Percentiles rank a stretch among this genome's conserved stretches.
Evolutionary conservation across 2,329 filamentous ascomycete genomes (phyloP).

Genomic region (Beauveria asiatica): DNA sequence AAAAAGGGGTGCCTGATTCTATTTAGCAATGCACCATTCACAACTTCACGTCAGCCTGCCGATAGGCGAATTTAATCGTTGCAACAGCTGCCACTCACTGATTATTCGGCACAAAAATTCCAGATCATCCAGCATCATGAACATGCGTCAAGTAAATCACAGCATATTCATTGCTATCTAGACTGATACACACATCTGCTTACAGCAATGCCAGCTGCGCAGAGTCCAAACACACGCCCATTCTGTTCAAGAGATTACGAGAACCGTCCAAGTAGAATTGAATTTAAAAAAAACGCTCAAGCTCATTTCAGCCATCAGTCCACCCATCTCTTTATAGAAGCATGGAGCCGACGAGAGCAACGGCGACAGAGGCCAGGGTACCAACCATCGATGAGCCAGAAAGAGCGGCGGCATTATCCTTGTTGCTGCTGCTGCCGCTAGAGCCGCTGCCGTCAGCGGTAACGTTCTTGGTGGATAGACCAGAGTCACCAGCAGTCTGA

Average conservation of each 20-base stretch:
- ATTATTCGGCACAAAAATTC: too few species aligned
- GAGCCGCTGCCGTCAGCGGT: constrained; percentile 25
- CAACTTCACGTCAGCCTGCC: not conserved
- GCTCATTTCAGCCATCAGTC: not conserved
- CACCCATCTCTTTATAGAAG: not conserved
- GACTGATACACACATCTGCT: constrained; percentile 9
- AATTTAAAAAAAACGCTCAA: not conserved
- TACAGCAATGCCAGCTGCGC: not conserved
- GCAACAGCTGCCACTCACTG: too few species aligned
- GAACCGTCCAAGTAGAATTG: constrained; percentile 3
- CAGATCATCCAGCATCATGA: too few species aligned
- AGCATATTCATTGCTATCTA: constrained; percentile 9
- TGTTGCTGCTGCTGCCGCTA: constrained; percentile 15
- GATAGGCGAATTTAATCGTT: not conserved
- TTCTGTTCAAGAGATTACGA: constrained; percentile 1
- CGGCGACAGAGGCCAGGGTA: constrained; percentile 22
- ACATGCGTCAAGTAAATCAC: not conserved
- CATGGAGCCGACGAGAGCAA: constrained; percentile 20
- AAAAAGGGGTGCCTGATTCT: not conserved
- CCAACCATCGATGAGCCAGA: constrained; percentile 19
- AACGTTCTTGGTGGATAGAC: constrained; percentile 36
- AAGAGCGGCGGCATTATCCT: constrained; percentile 21
- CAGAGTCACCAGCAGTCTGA: constrained; percentile 39
- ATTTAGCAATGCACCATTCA: not conserved
- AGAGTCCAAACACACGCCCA: not conserved